Base-by-base conservation (phyloP, 1,284 basidiomycete genomes). In the Malassezia slooffiae region DNA sequence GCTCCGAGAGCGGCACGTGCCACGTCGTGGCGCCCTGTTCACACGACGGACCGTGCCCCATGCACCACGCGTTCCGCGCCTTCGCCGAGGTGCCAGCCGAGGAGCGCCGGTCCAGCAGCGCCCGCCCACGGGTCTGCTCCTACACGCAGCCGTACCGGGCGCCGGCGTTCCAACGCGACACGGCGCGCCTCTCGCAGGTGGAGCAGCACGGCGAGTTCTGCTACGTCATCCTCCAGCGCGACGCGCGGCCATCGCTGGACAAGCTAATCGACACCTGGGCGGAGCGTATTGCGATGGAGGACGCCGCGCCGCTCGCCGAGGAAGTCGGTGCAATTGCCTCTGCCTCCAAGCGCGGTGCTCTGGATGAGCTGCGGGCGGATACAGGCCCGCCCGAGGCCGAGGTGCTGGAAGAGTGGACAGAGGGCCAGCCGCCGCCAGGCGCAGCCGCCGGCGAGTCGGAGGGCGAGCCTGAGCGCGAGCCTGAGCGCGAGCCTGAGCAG, bases 91-190 rank as follows among this genome's bases (percentile, higher is more conserved):
- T 11, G 37, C 19, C 26, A 10, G 15, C 7, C 11, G 22, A 34
- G 11, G 5, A 5, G n/a, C 31, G 13, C n/a, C 31, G 17, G n/a
- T 15, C 26, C 8, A 19, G 16, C 17, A 35, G 42, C 9, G 74
- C 61, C 65, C 80, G 21, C 5, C 52, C 54, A 8, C 70, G 73
- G 32, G 75, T 81, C 26, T 96, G 91, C 63, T 78, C 81, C 9
- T 95, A 93, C 71, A 79, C 79, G 5, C 90, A 96, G 67, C 78
- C 85, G 36, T 72, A 91, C 29, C 85, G 90, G 63, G 77, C 85
- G 12, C 90, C 91, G 6, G 71, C 75, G 8, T 93, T 91, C 70
- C 74, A 88, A 30, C 80, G 88, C 24, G 77, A 75, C 54, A 95
- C 89, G 5, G 91, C 91, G 68, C 85, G 90, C 68, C n/a, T n/a